phyloP scores from a whole-genome alignment of 176 grass and related monocot genomes.

The Oryza officinalis region DNA sequence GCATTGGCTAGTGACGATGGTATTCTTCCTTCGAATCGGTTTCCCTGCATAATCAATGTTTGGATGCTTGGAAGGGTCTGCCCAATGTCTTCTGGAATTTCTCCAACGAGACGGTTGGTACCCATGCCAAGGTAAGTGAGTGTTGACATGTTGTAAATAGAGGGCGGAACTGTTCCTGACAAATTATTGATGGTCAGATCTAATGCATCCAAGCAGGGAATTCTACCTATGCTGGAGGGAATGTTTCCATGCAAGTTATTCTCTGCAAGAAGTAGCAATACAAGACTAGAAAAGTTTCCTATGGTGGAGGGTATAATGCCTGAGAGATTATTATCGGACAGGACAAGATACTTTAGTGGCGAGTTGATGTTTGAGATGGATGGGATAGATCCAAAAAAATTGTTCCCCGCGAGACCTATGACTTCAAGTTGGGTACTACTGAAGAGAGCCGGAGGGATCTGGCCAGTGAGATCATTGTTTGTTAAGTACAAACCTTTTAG shows the following conservation, averaged over 20 bases:
- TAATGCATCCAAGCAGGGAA: neutral
- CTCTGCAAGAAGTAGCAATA: neutral
- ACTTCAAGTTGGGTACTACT: too few relatives aligned
- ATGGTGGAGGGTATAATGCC: slow-evolving; percentile 38
- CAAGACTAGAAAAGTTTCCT: slow-evolving; percentile 31
- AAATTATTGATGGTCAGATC: neutral
- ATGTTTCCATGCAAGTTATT: slow-evolving; percentile 19
- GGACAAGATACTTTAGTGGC: neutral
- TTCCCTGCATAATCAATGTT: neutral
- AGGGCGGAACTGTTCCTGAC: slow-evolving; percentile 5
- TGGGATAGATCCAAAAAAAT: neutral
- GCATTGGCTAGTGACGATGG: slow-evolving; percentile 22
- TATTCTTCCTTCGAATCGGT: slow-evolving; percentile 4
- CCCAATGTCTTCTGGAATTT: slow-evolving; percentile 17
- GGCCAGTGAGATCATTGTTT: too few relatives aligned
- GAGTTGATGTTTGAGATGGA: neutral
- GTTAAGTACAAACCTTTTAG: too few relatives aligned
- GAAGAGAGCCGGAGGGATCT: too few relatives aligned
- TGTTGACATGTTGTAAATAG: slow-evolving; percentile 39
- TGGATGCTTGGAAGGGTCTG: slow-evolving; percentile 20
- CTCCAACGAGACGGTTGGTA: neutral
- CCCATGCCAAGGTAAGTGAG: neutral
- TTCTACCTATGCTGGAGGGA: neutral
- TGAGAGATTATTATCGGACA: slow-evolving; percentile 22
- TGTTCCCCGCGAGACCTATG: too few relatives aligned